Evolutionary conservation across 2,329 filamentous ascomycete genomes (phyloP), one percentile per base, ranked within the genome.

Genomic region (Xylariaceae sp.): DNA sequence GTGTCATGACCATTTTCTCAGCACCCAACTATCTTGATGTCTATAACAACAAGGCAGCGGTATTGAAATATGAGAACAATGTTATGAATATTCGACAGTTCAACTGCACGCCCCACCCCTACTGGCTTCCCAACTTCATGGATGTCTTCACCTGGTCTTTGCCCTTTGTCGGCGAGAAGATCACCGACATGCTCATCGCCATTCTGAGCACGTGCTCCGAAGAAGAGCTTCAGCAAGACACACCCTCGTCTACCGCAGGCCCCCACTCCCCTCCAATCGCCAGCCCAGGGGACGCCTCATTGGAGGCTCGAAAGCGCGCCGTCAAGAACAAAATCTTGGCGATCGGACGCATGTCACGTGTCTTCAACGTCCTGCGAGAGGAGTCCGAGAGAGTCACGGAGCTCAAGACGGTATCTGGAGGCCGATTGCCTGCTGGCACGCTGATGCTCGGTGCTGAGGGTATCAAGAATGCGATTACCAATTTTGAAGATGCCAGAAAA

Each of bases 11-110:
- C 62, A 99, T 99, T 66, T 99, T 99, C 80, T 97, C 93, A 42
- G 94, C 94, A 1, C 94, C 94, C 36, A 99, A 99, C 74, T 99
- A 99, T 70, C 84, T 99, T 58, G 94, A 99, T 67, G 92, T 99
- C 36, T 99, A 99, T 76, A 99, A 99, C 84, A 99, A 99, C 81
- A 99, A 99, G 79, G 94, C 94, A 2, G 94, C 94, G 0, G 94
- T 99, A 39, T 79, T 99, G 65, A 99, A 99, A 76, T 99, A 99
- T 71, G 94, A 99, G 76, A 99, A 99, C 75, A 99, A 99, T 68
- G 94, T 99, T 56, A 99, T 99, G 94, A 99, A 99, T 78, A 99
- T 99, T 69, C 85, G 94, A 54, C 94, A 99, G 73, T 99, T 99
- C 78, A 99, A 99, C 80, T 99, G 93, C 82, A 97, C 94, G 18